Evolutionary conservation across 345 rosid species (phyloP), one percentile per base, ranked within the genome.

Genomic region (Hibiscus trionum): DNA sequence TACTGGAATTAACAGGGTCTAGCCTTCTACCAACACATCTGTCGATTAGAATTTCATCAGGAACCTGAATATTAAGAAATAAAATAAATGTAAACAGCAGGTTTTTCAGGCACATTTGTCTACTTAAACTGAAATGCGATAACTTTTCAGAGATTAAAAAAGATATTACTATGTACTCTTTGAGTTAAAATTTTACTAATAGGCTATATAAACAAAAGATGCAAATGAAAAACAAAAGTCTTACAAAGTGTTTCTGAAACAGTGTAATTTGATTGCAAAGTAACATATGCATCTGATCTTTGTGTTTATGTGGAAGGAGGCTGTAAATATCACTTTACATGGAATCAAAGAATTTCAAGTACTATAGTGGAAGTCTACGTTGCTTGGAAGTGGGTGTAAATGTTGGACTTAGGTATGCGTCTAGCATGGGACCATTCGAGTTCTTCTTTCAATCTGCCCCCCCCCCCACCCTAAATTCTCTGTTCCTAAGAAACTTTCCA

Each of bases 1-100:
- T 52, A n/a, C 56, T n/a, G n/a, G n/a, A n/a, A n/a, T n/a, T n/a
- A n/a, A 76, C 66, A 16, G 95, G 96, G 73, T 91, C 97, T 55
- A 90, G 79, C 81, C 88, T 85, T 84, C 97, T 85, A 79, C 97
- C 97, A 79, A 86, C 86, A 74, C 97, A 91, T 93, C 97, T 90
- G 80, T 90, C 87, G 72, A 90, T 85, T 78, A 91, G 88, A 87
- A 83, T 84, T 79, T 87, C 95, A 79, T 90, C 97, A 87, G 95
- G 97, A 86, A 91, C 97, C 97, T 91, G 97, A 80, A 73, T 53
- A 80, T 72, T 74, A 72, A 80, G 75, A 77, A 71, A 79, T 77
- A 47, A 39, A 55, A 74, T 73, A 53, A 73, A 72, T 61, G 86
- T 74, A 78, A 79, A 78, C 61, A 76, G 63, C 66, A 62, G 39